phyloP scores from a whole-genome alignment of 371 early-diverging fungal species.

The Homolaphlyctis polyrhiza region DNA sequence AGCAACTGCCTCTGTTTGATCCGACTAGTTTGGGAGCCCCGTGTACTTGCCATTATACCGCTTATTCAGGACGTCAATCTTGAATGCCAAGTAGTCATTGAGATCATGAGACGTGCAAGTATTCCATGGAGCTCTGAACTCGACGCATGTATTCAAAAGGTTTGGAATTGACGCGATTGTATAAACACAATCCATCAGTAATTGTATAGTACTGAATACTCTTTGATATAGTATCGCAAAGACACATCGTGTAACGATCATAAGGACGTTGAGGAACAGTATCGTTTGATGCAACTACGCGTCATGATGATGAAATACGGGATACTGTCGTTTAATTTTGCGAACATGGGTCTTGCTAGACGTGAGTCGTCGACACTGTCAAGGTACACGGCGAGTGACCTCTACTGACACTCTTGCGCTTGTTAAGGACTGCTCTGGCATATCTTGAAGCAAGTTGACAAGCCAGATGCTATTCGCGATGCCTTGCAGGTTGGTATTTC shows the following conservation, averaged over 20 bases:
- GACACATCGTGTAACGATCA: slow-evolving; percentile 7
- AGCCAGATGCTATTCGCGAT: slow-evolving; percentile 39
- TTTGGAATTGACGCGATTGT: background rate
- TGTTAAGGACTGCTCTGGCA: slow-evolving; percentile 17
- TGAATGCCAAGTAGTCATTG: slow-evolving; percentile 32
- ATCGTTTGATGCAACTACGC: slow-evolving; percentile 47
- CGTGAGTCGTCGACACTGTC: slow-evolving; percentile 29
- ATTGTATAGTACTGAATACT: background rate
- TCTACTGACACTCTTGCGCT: background rate
- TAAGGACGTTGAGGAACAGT: slow-evolving; percentile 44
- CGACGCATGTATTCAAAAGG: slow-evolving; percentile 26
- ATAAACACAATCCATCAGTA: background rate
- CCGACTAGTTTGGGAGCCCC: slow-evolving; percentile 38
- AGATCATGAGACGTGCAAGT: slow-evolving; percentile 45
- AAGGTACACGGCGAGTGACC: background rate
- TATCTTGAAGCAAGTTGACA: slow-evolving; percentile 27
- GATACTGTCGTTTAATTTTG: slow-evolving; percentile 40
- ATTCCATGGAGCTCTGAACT: slow-evolving; percentile 49
- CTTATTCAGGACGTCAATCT: slow-evolving; percentile 20
- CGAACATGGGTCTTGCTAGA: slow-evolving; percentile 38
- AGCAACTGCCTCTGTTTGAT: background rate
- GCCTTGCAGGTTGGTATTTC: slow-evolving; percentile 52
- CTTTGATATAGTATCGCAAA: slow-evolving; percentile 1
- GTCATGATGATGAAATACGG: slow-evolving; percentile 49
- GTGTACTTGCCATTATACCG: slow-evolving; percentile 32